Base-by-base conservation (phyloP, 306 rosid species). In the Acacia crassicarpa region DNA sequence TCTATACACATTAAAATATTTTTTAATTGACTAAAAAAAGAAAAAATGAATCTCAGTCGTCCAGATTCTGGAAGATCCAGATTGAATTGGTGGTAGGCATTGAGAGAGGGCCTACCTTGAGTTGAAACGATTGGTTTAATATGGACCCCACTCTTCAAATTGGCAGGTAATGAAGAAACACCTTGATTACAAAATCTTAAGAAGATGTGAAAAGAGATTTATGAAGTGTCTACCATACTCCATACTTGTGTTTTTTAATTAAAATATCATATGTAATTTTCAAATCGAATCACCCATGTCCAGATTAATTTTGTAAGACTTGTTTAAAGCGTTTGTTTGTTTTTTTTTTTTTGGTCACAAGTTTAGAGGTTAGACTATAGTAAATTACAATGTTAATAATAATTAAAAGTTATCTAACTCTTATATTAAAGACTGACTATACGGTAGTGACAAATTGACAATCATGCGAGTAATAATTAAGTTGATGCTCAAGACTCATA, bases 41-140 rank as follows among this genome's bases (percentile, higher is more conserved):
- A 44, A 10, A 13, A 45, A n/a, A 0, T 11, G 10, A 9, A 46
- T 46, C 16, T 12, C 51, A 46, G 4, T 10, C 16, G 16, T 38
- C 41, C 5, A 35, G 40, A 38, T 38, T 38, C 41, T 6, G 19
- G 16, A 48, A 48, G 53, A 13, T 48, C 5, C 53, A 48, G 53
- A 48, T 12, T 69, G 74, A 23, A 19, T 78, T 77, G 23, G 85
- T 81, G 89, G 87, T 23, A 3, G 5, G 54, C 87, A 87, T 51
- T 49, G 5, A 74, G 66, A 35, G 41, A 78, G 87, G 80, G 82
- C 76, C 87, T 45, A 84, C 84, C 63, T 84, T 81, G 53, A 48
- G 53, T 43, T 3, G 58, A 67, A 27, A 61, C 41, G 20, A 68
- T 40, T 67, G 73, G 75, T 58, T 74, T 41, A 33, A 23, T 53